phyloP scores from a whole-genome alignment of 2,329 filamentous ascomycete genomes.

The Thermothelomyces thermophilus region DNA sequence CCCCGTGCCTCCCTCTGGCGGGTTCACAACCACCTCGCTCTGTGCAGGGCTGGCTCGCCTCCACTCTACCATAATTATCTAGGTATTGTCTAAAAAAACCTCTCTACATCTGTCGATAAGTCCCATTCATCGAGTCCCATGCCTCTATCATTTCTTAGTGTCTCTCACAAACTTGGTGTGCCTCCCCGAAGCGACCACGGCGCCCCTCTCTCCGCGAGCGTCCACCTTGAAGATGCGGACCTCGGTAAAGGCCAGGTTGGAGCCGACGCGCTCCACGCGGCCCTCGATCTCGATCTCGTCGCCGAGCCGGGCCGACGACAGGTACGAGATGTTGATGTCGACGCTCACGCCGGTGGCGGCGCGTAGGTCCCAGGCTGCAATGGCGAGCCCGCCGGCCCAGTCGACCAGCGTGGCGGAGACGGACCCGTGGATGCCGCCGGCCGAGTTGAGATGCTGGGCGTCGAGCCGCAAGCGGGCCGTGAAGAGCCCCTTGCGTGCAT shows the following conservation, averaged over 20 bases:
- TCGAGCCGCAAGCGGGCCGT: conserved; percentile 10
- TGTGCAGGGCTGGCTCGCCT: no score
- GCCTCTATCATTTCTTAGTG: neutral
- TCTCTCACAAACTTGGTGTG: conserved; percentile 15
- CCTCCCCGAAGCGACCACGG: conserved; percentile 5
- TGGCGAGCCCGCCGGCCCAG: conserved; percentile 20
- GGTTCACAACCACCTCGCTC: no score
- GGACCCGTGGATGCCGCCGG: conserved; percentile 13
- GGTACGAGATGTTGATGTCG: conserved; percentile 18
- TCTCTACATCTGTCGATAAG: no score
- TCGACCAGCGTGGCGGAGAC: conserved; percentile 19
- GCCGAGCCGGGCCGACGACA: conserved; percentile 9
- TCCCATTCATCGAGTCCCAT: no score
- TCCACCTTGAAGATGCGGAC: conserved; percentile 13
- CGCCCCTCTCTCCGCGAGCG: conserved; percentile 1
- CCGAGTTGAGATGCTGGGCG: conserved; percentile 13
- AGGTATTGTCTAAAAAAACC: no score
- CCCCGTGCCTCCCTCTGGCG: no score
- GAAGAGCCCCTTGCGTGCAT: conserved; percentile 12
- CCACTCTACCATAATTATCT: no score
- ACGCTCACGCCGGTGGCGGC: conserved; percentile 15
- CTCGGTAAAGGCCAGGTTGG: conserved; percentile 18
- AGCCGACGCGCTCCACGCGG: conserved; percentile 11
- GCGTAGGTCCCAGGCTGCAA: conserved; percentile 13
- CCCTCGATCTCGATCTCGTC: conserved; percentile 19